Conservation (phyloP, 2,329 filamentous ascomycete genomes). For the Fusarium sp. region DNA sequence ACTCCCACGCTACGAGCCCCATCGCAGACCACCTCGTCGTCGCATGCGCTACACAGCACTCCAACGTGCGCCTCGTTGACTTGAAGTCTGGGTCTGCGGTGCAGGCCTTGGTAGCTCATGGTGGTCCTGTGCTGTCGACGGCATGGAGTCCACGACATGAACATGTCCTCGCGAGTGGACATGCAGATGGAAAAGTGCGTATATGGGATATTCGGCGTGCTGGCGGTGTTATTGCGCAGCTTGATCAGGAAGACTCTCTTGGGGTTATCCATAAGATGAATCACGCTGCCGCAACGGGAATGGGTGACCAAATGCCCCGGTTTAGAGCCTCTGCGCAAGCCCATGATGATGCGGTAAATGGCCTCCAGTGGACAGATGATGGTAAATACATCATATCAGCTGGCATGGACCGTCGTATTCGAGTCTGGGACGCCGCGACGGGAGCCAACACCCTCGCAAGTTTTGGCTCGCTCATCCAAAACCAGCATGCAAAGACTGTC, state of each 20-base stretch:
- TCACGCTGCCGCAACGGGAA: constrained; percentile 48
- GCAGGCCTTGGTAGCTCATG: constrained; percentile 77
- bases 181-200: constrained; percentile 85
- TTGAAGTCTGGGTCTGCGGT: constrained; percentile 81
- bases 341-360: constrained; percentile 86
- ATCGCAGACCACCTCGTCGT: constrained; percentile 81
- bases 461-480: constrained; percentile 86
- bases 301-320: constrained; percentile 47
- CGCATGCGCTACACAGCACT: constrained; percentile 89
- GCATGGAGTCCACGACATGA: constrained; percentile 87
- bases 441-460: constrained; percentile 90
- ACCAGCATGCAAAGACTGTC: constrained; percentile 72
- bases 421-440: constrained; percentile 86
- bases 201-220: constrained; percentile 90
- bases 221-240: constrained; percentile 78
- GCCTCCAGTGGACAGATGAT: constrained; percentile 85
- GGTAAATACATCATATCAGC: constrained; percentile 81
- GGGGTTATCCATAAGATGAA: constrained; percentile 67
- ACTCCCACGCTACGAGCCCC: constrained; percentile 82
- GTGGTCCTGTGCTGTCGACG: constrained; percentile 74
- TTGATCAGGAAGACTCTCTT: constrained; percentile 87
- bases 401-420: constrained; percentile 85
- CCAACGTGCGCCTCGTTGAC: constrained; percentile 86
- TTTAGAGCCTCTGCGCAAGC: constrained; percentile 70
- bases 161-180: constrained; percentile 84